Evolutionary conservation across 1,284 basidiomycete genomes (phyloP).

Genomic region (Tremellales sp.): DNA sequence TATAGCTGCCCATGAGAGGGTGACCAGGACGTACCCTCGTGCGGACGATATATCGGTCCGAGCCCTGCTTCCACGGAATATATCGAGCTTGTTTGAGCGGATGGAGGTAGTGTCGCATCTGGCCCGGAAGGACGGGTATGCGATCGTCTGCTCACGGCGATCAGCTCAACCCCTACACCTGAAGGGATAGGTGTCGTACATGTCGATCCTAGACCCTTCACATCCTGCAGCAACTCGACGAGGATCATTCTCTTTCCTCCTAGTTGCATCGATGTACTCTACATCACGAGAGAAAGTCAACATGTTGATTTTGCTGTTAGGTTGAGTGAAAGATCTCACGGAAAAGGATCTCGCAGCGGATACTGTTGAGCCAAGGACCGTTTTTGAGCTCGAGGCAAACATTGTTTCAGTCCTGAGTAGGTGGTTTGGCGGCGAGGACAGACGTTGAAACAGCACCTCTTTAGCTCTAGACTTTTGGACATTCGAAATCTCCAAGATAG

Average conservation of each 20-base stretch:
- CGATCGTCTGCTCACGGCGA: slow-evolving; percentile 51
- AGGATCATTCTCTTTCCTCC: slow-evolving; percentile 18
- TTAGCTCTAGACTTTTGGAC: too few relatives aligned
- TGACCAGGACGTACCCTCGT: background rate
- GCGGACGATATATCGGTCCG: slow-evolving; percentile 3
- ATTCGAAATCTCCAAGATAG: too few relatives aligned
- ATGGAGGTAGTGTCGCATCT: slow-evolving; percentile 34
- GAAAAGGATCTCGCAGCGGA: slow-evolving; percentile 12
- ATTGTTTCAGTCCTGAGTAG: slow-evolving; percentile 10
- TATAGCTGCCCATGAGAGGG: too few relatives aligned
- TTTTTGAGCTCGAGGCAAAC: slow-evolving; percentile 31
- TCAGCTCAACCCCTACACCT: too few relatives aligned
- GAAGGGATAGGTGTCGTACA: too few relatives aligned
- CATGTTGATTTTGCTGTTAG: background rate
- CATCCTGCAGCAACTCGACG: slow-evolving; percentile 37
- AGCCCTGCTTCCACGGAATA: slow-evolving; percentile 24
- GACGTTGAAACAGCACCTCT: too few relatives aligned
- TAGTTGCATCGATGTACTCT: slow-evolving; percentile 18
- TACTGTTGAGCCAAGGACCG: slow-evolving; percentile 13
- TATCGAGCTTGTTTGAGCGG: slow-evolving; percentile 30
- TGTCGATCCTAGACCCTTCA: slow-evolving; percentile 27
- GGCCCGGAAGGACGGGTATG: slow-evolving; percentile 31
- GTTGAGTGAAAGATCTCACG: slow-evolving; percentile 8
- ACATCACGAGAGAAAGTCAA: background rate
- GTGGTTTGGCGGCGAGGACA: too few relatives aligned